Percentiles rank a stretch among this genome's conserved stretches.
Conservation (phyloP, 2,329 filamentous ascomycete species). For the Xylariaceae sp. region DNA sequence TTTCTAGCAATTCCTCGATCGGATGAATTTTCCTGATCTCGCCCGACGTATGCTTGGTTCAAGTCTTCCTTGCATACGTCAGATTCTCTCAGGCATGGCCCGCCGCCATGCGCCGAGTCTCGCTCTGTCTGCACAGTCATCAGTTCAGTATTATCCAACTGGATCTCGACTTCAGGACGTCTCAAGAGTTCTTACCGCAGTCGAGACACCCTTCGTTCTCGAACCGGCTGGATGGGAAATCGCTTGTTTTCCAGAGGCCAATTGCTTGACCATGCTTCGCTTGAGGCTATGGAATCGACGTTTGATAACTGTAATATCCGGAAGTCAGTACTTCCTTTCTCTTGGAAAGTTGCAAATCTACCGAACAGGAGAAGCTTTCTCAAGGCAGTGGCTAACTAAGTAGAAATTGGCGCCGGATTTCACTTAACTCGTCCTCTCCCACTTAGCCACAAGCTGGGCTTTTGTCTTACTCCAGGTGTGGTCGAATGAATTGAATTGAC, state of each 20-base stretch:
- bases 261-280: slow-evolving; percentile 41
- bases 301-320: not conserved
- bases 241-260: slow-evolving; percentile 28
- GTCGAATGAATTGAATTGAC: slow-evolving; percentile 26
- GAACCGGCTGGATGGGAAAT: slow-evolving; percentile 19
- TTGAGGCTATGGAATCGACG: slow-evolving; percentile 34
- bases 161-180: not conserved
- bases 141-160: not conserved
- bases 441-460: slow-evolving; percentile 34
- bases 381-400: no score
- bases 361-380: not conserved
- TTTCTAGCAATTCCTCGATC: slow-evolving; percentile 21
- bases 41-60: slow-evolving; percentile 30
- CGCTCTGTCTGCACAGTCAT: slow-evolving; percentile 4
- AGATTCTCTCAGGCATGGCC: slow-evolving; percentile 32
- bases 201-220: slow-evolving; percentile 13
- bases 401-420: not conserved
- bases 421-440: slow-evolving; percentile 33
- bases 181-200: slow-evolving; percentile 10
- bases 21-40: slow-evolving; percentile 27
- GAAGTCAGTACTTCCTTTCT: not conserved
- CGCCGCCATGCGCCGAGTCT: slow-evolving; percentile 22
- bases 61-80: slow-evolving; percentile 30
- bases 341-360: not conserved
- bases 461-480: slow-evolving; percentile 33